phyloP scores from a whole-genome alignment of 352 stramenopile genomes.

The Phytophthora hibernalis region DNA sequence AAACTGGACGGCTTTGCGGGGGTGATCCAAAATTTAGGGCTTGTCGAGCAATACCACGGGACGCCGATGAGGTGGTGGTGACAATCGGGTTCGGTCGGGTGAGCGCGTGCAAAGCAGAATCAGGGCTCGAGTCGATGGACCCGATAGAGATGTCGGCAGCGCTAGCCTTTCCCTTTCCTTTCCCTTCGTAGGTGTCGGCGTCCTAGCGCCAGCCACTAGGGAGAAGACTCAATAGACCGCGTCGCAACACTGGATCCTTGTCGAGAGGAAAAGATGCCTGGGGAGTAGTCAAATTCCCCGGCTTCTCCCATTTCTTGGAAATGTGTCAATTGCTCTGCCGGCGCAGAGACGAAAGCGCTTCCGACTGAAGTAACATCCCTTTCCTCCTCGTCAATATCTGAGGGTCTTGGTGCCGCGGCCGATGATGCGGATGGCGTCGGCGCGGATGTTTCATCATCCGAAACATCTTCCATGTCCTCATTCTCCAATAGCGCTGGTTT shows the following conservation, averaged over 20 bases:
- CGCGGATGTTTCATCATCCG: slow-evolving; percentile 17
- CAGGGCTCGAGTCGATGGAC: slow-evolving; percentile 60
- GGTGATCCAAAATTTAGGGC: slow-evolving; percentile 56
- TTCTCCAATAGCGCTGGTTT: slow-evolving; percentile 41
- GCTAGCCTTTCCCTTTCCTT: slow-evolving; percentile 23
- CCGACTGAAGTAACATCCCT: slow-evolving; percentile 11
- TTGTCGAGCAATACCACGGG: slow-evolving; percentile 49
- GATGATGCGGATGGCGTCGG: slow-evolving; percentile 12
- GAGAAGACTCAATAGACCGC: slow-evolving; percentile 24
- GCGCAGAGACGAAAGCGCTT: slow-evolving; percentile 28
- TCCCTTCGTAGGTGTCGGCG: slow-evolving; percentile 22
- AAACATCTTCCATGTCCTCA: slow-evolving; percentile 52
- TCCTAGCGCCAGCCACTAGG: slow-evolving; percentile 20
- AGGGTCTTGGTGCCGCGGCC: neutral
- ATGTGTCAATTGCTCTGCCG: slow-evolving; percentile 33
- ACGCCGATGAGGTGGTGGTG: slow-evolving; percentile 5
- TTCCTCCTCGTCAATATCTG: slow-evolving; percentile 11
- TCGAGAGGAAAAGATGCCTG: slow-evolving; percentile 73
- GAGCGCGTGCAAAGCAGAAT: slow-evolving; percentile 36
- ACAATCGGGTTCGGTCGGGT: slow-evolving; percentile 51
- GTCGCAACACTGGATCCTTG: slow-evolving; percentile 47
- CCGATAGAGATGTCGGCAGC: slow-evolving; percentile 38
- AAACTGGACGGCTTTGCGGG: slow-evolving; percentile 33
- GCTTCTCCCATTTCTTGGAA: slow-evolving; percentile 33
- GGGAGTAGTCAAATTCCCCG: slow-evolving; percentile 54